A percentile compares a stretch with the other conserved stretches of the same genome.
phyloP scores from a whole-genome alignment of 2,329 filamentous ascomycete species.

The Ceratocystis ficicola region DNA sequence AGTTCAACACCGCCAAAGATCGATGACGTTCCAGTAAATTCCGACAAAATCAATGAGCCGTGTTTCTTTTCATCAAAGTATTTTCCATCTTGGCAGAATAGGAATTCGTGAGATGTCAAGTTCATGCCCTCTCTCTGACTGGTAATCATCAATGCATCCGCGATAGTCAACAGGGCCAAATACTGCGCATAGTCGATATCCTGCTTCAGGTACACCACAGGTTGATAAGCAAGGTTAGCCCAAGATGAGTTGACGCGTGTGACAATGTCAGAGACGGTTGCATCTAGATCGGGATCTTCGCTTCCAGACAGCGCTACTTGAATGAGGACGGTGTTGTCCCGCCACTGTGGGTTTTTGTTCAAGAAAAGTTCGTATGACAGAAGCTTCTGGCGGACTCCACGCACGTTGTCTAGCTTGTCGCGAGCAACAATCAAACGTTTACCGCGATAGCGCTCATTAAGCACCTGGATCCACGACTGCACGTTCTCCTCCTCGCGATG shows the following conservation, averaged over 20 bases:
- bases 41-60: constrained; percentile 80
- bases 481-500: constrained; percentile 64
- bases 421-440: constrained; percentile 87
- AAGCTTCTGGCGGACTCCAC: constrained; percentile 86
- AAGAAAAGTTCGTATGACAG: constrained; percentile 86
- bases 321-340: constrained; percentile 76
- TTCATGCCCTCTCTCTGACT: constrained; percentile 97
- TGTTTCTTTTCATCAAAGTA: constrained; percentile 60
- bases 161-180: constrained; percentile 77
- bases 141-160: constrained; percentile 86
- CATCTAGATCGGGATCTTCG: constrained; percentile 76
- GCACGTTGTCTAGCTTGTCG: constrained; percentile 86
- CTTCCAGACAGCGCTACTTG: constrained; percentile 87
- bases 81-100: constrained; percentile 82
- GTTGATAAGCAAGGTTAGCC: constrained; percentile 83
- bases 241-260: constrained; percentile 86
- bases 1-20: constrained; percentile 72
- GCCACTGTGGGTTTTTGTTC: constrained; percentile 84
- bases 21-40: constrained; percentile 85
- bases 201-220: constrained; percentile 85
- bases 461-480: constrained; percentile 61
- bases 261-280: constrained; percentile 83
- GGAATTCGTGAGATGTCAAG: constrained; percentile 83
- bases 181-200: constrained; percentile 90
- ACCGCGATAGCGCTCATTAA: constrained; percentile 72